A percentile compares a stretch with the other conserved stretches of the same genome.
Conservation (phyloP, 306 rosid genomes). For the Vigna nakashimae region DNA sequence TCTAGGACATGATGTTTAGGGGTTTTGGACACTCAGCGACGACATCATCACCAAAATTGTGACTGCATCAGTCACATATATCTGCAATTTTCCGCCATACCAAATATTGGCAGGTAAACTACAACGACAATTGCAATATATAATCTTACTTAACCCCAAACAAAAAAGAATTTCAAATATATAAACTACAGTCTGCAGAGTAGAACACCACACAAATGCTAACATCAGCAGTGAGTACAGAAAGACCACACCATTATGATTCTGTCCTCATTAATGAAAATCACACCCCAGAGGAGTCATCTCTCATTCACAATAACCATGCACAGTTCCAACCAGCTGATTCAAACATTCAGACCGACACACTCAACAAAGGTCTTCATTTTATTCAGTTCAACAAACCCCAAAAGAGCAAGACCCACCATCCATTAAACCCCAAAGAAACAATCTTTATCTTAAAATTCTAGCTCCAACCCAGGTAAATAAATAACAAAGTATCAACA, state of each 20-base stretch:
- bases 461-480: constrained; percentile 40
- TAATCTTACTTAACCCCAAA: no score
- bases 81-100: no score
- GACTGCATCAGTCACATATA: no score
- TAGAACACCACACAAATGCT: constrained; percentile 16
- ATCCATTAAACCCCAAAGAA: constrained; percentile 39
- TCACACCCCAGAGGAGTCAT: constrained; percentile 3
- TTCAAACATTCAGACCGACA: constrained; percentile 18
- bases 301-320: constrained; percentile 3
- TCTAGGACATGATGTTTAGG: no score
- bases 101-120: no score
- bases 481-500: neutral
- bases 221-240: constrained; percentile 26
- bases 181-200: neutral
- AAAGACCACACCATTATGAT: constrained; percentile 37
- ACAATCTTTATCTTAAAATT: constrained; percentile 50
- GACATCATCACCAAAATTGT: no score
- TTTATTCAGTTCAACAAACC: constrained; percentile 43
- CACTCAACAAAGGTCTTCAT: constrained; percentile 34
- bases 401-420: constrained; percentile 18
- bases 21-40: no score
- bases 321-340: constrained; percentile 22
- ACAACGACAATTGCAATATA: no score
- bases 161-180: constrained; percentile 7
- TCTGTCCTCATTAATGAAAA: constrained; percentile 33